These are phyloP conservation scores for Fusarium sororula DNA, from an alignment of 2,329 filamentous ascomycete genomes.

Conservation along the genomic window DNA sequence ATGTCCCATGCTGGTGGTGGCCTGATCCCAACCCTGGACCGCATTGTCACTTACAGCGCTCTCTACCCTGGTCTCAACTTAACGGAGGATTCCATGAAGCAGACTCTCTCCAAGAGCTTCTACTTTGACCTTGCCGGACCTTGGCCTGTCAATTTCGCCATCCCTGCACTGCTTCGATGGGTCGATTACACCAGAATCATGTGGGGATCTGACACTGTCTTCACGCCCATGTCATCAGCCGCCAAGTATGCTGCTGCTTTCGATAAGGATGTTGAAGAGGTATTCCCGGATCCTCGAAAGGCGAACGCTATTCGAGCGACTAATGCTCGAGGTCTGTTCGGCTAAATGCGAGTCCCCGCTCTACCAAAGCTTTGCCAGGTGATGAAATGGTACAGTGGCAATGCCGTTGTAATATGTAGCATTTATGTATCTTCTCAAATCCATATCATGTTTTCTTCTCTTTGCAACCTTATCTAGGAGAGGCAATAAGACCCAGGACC, in stretches of 20 bases:
- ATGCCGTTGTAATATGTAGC: not conserved
- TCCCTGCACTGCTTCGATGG: slow-evolving; percentile 11
- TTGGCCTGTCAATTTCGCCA: slow-evolving; percentile 9
- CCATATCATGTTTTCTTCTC: fast-evolving
- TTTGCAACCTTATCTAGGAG: fast-evolving
- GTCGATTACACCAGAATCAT: slow-evolving; percentile 9
- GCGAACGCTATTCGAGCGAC: slow-evolving; percentile 4
- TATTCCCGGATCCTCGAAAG: not conserved
- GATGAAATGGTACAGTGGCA: not conserved
- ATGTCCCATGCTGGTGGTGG: slow-evolving; percentile 41
- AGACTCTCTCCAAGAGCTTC: not conserved
- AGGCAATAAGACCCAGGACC: not conserved
- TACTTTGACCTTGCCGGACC: slow-evolving; percentile 15
- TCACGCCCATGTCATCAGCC: slow-evolving; percentile 2
- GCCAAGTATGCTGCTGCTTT: slow-evolving; percentile 10
- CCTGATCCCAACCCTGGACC: slow-evolving; percentile 37
- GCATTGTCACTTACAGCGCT: slow-evolving; percentile 16
- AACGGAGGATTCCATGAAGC: slow-evolving; percentile 10
- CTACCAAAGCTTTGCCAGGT: not conserved
- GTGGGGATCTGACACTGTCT: slow-evolving; percentile 20
- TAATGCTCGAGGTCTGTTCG: slow-evolving; percentile 1
- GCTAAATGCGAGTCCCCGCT: not conserved
- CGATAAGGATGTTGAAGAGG: slow-evolving; percentile 4
- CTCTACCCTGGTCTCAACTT: slow-evolving; percentile 8
- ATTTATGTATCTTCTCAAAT: not conserved